Base-by-base conservation (phyloP, 352 stramenopile genomes). In the Globisporangium iwayamae region DNA sequence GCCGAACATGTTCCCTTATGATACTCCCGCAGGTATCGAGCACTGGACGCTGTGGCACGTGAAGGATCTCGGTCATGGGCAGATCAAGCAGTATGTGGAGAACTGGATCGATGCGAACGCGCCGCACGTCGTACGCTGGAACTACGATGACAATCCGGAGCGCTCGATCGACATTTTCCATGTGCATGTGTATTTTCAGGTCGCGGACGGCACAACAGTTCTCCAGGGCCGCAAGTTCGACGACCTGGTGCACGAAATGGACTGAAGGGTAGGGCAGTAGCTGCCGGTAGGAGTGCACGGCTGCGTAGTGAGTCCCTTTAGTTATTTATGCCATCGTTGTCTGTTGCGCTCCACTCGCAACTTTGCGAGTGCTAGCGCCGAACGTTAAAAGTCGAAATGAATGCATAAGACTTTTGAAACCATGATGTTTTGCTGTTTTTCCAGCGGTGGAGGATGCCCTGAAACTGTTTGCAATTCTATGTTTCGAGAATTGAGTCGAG, bases 1-100 rank as follows among this genome's bases (percentile, higher is more conserved):
- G 66, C 87, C 87, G 43, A 95, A 95, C 57, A 95, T 95, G 87
- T 95, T 95, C 85, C 87, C 87, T 30, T 95, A 95, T 85, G 74
- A 90, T 68, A 95, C 87, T 51, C 87, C 87, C 62, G 75, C 78
- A 83, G 87, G 85, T 70, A 95, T 95, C 66, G 85, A 94, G 69
- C 87, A 95, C 72, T 95, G 84, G 84, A 95, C 87, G 63, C 64
- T 95, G 68, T 95, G 87, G 87, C 85, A 93, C 67, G 57, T 89
- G 14, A 75, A 85, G 52, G 85, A 95, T 39, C 67, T 95, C 43
- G 78, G 71, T 57, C 84, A 94, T 65, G 74, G 86, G 55, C 81
- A 93, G 62, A 86, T 95, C 66, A 91, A 95, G 65, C 81, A 93
- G 70, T 95, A 93, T 68, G 85, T 95, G 69, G 84, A 94, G 69